Conservation (phyloP, 2,329 filamentous ascomycete genomes). For the Arthroderma sp. region DNA sequence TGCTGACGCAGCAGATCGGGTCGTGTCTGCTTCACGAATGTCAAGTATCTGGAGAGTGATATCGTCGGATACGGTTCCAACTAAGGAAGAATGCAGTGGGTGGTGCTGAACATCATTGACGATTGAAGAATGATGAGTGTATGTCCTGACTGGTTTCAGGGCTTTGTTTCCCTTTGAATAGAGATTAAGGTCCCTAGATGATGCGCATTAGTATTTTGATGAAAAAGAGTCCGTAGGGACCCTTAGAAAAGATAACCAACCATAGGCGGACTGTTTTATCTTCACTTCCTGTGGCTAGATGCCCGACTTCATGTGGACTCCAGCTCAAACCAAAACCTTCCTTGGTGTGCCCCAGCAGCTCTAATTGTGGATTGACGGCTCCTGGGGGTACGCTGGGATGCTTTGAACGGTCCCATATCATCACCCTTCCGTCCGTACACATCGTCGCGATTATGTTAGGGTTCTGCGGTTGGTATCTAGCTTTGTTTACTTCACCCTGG, state of each 20-base stretch:
- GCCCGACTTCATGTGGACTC: slow-evolving; percentile 72
- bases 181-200: slow-evolving; percentile 60
- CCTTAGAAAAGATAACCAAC: slow-evolving; percentile 35
- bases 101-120: slow-evolving; percentile 98
- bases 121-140: slow-evolving; percentile 76
- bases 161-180: slow-evolving; percentile 57
- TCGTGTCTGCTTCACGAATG: slow-evolving; percentile 54
- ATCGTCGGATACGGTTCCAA: slow-evolving; percentile 92
- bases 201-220: slow-evolving; percentile 4
- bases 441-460: slow-evolving; percentile 92
- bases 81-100: slow-evolving; percentile 67
- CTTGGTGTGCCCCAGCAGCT: slow-evolving; percentile 67
- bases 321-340: slow-evolving; percentile 91
- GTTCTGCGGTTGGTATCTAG: slow-evolving; percentile 93
- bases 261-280: slow-evolving; percentile 85
- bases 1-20: slow-evolving; percentile 55
- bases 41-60: slow-evolving; percentile 87
- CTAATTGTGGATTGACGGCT: slow-evolving; percentile 66
- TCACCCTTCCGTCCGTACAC: slow-evolving; percentile 71
- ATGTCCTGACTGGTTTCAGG: slow-evolving; percentile 59
- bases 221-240: not conserved
- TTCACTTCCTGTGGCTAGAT: slow-evolving; percentile 79
- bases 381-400: slow-evolving; percentile 66
- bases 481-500: slow-evolving; percentile 95
- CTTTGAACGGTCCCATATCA: slow-evolving; percentile 94